Evolutionary conservation across 192 early-diverging fungal species (phyloP).

Genomic region (Backusella morwellensis): DNA sequence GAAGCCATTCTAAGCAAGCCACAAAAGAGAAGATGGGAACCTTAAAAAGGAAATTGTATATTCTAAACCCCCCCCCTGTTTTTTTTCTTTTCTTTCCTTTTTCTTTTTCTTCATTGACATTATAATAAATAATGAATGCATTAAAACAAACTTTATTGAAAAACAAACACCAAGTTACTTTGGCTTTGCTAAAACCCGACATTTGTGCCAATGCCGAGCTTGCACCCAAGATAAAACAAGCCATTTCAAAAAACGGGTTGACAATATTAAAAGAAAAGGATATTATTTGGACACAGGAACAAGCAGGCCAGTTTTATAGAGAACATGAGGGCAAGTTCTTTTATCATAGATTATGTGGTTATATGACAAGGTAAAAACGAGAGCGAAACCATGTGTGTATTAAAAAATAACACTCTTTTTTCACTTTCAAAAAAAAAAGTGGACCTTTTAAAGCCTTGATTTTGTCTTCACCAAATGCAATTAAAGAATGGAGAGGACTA

Average conservation of each 20-base stretch:
- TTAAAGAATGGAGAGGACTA: constrained; percentile 58
- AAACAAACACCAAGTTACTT: constrained; percentile 44
- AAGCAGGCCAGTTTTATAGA: constrained; percentile 64
- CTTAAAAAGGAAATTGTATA: neutral
- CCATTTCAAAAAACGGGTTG: constrained; percentile 41
- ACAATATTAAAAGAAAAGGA: constrained; percentile 39
- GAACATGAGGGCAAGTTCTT: constrained; percentile 70
- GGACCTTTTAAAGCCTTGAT: constrained; percentile 63
- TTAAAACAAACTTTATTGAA: neutral
- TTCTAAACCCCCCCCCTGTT: neutral
- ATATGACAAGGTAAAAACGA: constrained; percentile 61
- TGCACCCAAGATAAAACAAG: constrained; percentile 38
- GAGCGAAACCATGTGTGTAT: neutral
- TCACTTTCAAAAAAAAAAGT: constrained; percentile 22
- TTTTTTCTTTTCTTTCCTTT: neutral
- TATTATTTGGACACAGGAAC: constrained; percentile 49
- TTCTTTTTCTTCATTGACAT: neutral
- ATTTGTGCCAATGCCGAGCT: constrained; percentile 57
- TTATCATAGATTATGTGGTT: constrained; percentile 64
- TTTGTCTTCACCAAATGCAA: constrained; percentile 55
- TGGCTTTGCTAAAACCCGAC: constrained; percentile 75
- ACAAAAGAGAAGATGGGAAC: neutral
- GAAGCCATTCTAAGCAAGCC: neutral
- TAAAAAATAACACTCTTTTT: neutral
- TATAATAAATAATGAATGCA: neutral